Evolutionary conservation across 2,329 filamentous ascomycete species (phyloP).

Genomic region (Cercospora citrullina): DNA sequence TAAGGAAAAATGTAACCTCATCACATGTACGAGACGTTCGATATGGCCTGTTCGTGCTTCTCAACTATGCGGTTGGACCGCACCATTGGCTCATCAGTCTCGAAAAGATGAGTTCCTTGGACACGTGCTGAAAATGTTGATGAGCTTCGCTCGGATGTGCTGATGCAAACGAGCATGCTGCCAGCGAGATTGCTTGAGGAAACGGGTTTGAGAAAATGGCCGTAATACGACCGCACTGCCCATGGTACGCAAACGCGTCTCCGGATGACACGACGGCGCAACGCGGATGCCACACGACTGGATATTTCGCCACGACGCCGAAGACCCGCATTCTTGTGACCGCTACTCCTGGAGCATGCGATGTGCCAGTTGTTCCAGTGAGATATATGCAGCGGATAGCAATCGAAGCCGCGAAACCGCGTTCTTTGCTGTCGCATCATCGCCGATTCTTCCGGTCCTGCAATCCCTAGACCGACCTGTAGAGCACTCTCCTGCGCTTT

Average conservation of each 20-base stretch:
- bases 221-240: slow-evolving; percentile 5
- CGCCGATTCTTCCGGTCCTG: not conserved
- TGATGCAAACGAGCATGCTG: not conserved
- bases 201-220: not conserved
- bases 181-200: not conserved
- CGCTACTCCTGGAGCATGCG: not conserved
- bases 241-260: slow-evolving; percentile 4
- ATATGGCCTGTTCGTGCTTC: not conserved
- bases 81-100: not conserved
- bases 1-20: not conserved
- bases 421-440: not conserved
- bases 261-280: slow-evolving; percentile 2
- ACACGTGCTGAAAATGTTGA: not conserved
- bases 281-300: not conserved
- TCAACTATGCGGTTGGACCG: not conserved
- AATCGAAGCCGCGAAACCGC: not conserved
- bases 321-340: not conserved
- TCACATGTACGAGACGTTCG: not conserved
- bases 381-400: not conserved
- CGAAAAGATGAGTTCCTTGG: not conserved
- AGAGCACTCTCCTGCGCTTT: not conserved
- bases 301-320: not conserved
- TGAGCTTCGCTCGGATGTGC: not conserved
- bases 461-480: not conserved
- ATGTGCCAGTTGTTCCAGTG: not conserved